phyloP scores from a whole-genome alignment of 139 green algal genomes.

The Eudorina sp. region DNA sequence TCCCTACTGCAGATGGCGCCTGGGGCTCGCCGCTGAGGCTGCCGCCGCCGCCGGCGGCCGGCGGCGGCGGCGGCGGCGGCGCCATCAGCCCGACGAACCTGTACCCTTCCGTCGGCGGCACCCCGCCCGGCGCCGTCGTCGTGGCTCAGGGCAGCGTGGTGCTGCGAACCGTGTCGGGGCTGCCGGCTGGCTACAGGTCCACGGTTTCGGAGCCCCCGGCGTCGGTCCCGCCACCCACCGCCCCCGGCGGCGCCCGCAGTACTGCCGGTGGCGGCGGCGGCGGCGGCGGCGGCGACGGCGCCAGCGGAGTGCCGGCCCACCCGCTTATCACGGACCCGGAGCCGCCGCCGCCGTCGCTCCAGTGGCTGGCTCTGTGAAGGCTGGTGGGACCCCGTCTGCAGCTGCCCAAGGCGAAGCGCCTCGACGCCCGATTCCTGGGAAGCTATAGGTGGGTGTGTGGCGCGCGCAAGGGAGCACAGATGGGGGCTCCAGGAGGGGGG shows the following conservation, averaged over 20 bases:
- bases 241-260: background rate
- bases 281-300: background rate
- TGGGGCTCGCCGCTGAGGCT: background rate
- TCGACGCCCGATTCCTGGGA: conserved; percentile 1
- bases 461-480: no score
- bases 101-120: background rate
- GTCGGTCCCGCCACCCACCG: background rate
- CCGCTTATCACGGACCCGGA: no score
- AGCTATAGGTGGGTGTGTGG: conserved; percentile 41
- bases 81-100: no score
- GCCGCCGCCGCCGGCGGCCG: background rate
- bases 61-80: no score
- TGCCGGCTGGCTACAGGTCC: background rate
- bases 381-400: conserved; percentile 29
- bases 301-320: no score
- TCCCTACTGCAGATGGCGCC: no score
- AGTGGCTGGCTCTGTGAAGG: conserved; percentile 28
- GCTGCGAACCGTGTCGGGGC: no score
- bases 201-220: background rate
- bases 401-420: background rate
- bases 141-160: background rate
- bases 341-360: background rate
- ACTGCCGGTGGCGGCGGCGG: background rate
- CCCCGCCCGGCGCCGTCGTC: background rate
- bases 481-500: no score